Evolutionary conservation across 176 grass and related monocot genomes (phyloP).

Genomic region (Urochloa ruziziensis): DNA sequence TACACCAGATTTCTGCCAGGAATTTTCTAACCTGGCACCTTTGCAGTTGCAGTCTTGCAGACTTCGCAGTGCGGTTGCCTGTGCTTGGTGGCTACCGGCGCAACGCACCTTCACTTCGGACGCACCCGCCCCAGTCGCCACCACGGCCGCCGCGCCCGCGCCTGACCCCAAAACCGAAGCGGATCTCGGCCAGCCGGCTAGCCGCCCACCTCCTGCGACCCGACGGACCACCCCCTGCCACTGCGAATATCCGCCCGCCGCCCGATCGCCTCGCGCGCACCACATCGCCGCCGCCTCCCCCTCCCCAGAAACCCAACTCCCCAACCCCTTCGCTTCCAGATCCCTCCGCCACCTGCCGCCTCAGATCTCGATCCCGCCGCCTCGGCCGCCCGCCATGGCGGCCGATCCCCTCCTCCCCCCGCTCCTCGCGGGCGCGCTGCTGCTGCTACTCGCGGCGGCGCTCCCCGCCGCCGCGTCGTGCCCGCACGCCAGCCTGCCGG

Average conservation of each 20-base stretch:
- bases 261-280: too few species aligned
- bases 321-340: conserved; percentile 36
- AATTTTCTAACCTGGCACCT: background rate
- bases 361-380: conserved; percentile 53
- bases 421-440: conserved; percentile 1
- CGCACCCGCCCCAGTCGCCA: conserved; percentile 18
- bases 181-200: conserved; percentile 36
- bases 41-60: too few species aligned
- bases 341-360: conserved; percentile 23
- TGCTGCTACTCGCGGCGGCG: background rate
- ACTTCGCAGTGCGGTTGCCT: background rate
- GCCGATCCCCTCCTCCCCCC: background rate
- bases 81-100: conserved; percentile 13
- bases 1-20: background rate
- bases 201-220: conserved; percentile 6
- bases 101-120: background rate
- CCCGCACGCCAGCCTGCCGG: conserved; percentile 53
- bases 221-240: background rate
- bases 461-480: conserved; percentile 34
- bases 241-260: conserved; percentile 21
- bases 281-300: background rate
- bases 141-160: background rate
- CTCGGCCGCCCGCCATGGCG: conserved; percentile 33
- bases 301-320: background rate
- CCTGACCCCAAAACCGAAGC: background rate